These are phyloP conservation scores for Myxozyma geophila DNA, from an alignment of 805 yeast species.

Conservation along the genomic window DNA sequence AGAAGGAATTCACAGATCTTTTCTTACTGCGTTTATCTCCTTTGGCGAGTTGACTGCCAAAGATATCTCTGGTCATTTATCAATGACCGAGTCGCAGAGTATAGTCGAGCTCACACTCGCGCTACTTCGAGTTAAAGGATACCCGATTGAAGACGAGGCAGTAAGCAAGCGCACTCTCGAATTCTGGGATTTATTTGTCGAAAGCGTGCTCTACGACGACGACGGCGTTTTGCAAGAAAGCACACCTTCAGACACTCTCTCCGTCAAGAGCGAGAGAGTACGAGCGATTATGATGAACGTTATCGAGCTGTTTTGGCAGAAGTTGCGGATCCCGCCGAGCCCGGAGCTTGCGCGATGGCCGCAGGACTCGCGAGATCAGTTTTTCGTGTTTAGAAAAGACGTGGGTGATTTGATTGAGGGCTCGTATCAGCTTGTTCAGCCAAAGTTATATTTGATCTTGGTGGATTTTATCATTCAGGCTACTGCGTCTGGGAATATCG, in stretches of 20 bases:
- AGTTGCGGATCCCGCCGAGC: conserved; percentile 23
- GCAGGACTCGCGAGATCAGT: conserved; percentile 55
- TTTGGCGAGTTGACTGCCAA: conserved; percentile 33
- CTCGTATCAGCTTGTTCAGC: conserved; percentile 67
- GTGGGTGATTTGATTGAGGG: conserved; percentile 78
- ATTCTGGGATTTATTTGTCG: conserved; percentile 37
- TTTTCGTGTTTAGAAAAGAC: conserved; percentile 69
- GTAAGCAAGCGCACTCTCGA: conserved; percentile 35
- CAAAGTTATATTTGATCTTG: conserved; percentile 54
- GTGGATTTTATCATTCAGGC: conserved; percentile 44
- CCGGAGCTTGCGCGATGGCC: conserved; percentile 40
- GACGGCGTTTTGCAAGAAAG: conserved; percentile 9
- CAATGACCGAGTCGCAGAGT: conserved; percentile 4
- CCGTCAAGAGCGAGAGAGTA: not conserved
- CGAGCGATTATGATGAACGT: conserved; percentile 30
- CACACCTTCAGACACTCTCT: not conserved
- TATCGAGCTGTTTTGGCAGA: conserved; percentile 38
- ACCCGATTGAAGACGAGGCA: conserved; percentile 28
- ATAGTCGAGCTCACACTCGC: conserved; percentile 20
- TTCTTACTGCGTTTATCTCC: conserved; percentile 25
- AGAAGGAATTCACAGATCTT: conserved; percentile 36
- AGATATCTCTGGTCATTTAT: conserved; percentile 16
- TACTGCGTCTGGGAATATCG: not conserved
- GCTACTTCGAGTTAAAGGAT: conserved; percentile 28
- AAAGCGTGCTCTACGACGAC: conserved; percentile 25